phyloP scores from a whole-genome alignment of 192 early-diverging fungal genomes.

The Kappamyces sp. region DNA sequence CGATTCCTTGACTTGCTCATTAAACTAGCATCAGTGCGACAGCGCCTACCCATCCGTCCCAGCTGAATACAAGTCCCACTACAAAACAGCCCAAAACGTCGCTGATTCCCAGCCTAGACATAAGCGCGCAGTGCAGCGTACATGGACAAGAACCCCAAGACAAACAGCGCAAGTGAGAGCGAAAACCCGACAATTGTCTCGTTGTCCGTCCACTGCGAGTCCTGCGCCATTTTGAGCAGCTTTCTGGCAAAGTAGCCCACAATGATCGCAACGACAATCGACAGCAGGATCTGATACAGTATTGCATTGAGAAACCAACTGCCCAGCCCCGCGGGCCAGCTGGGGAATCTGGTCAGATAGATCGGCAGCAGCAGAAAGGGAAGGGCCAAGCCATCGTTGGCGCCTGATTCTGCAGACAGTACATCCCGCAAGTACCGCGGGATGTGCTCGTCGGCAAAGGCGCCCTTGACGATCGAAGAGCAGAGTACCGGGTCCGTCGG shows the following conservation, averaged over 20 bases:
- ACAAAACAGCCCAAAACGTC: slow-evolving; percentile 54
- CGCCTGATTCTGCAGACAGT: slow-evolving; percentile 53
- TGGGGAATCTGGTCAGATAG: slow-evolving; percentile 48
- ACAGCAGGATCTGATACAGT: slow-evolving; percentile 72
- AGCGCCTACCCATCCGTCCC: slow-evolving; percentile 91
- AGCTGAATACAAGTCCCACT: slow-evolving; percentile 22
- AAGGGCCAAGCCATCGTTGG: slow-evolving; percentile 83
- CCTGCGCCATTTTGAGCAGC: slow-evolving; percentile 61
- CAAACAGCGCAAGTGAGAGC: slow-evolving; percentile 57
- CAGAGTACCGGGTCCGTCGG: slow-evolving; percentile 95
- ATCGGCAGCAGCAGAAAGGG: slow-evolving; percentile 79
- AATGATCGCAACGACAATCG: slow-evolving; percentile 61
- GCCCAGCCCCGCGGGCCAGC: slow-evolving; percentile 64
- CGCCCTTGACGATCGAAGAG: slow-evolving; percentile 89
- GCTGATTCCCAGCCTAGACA: slow-evolving; percentile 49
- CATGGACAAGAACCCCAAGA: slow-evolving; percentile 10
- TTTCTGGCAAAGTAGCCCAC: slow-evolving; percentile 67
- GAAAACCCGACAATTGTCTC: slow-evolving; percentile 77
- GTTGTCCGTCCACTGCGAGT: slow-evolving; percentile 75
- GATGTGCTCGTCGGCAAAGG: slow-evolving; percentile 87
- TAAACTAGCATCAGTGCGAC: no score
- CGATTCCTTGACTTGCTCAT: slow-evolving; percentile 69
- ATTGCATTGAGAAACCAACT: slow-evolving; percentile 74
- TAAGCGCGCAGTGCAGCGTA: no score
- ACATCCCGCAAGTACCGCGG: slow-evolving; percentile 46